Evolutionary conservation across 208 protist genomes (phyloP).

Genomic region (Trypanosoma conorhini): DNA sequence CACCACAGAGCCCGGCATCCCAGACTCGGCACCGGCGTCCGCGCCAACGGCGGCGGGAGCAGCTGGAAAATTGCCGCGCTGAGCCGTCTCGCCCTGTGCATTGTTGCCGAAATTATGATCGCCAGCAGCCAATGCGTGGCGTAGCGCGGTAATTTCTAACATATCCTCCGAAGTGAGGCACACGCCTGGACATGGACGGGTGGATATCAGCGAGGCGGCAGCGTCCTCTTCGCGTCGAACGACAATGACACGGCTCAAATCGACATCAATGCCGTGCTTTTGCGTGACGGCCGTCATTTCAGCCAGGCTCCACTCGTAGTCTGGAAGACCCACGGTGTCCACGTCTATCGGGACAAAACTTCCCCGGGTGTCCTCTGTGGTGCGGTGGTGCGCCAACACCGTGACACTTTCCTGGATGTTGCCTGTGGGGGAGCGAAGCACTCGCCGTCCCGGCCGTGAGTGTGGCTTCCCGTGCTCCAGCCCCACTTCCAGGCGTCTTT

Average conservation of each 20-base stretch:
- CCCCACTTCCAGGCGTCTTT: not conserved
- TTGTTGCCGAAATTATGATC: too few species aligned
- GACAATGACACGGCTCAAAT: not conserved
- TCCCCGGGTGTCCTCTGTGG: not conserved
- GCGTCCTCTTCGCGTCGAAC: too few species aligned
- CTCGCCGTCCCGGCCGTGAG: not conserved
- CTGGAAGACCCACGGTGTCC: constrained; percentile 14
- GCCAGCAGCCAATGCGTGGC: too few species aligned
- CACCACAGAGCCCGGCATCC: too few species aligned
- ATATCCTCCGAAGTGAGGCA: too few species aligned
- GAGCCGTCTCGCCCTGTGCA: too few species aligned
- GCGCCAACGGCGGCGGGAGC: too few species aligned
- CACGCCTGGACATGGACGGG: too few species aligned
- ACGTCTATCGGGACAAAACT: not conserved
- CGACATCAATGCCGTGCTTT: not conserved
- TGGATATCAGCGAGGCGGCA: too few species aligned
- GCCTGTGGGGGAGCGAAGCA: not conserved
- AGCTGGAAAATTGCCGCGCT: too few species aligned
- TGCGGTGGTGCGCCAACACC: constrained; percentile 4
- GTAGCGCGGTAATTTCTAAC: too few species aligned
- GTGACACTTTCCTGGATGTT: not conserved
- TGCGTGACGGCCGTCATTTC: constrained; percentile 8
- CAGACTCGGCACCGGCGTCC: too few species aligned
- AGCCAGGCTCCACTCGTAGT: constrained; percentile 22
- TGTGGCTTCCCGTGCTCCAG: constrained; percentile 3